A percentile compares a stretch with the other conserved stretches of the same genome.
phyloP scores from a whole-genome alignment of 2,329 filamentous ascomycete species.

The Neurospora crassa region DNA sequence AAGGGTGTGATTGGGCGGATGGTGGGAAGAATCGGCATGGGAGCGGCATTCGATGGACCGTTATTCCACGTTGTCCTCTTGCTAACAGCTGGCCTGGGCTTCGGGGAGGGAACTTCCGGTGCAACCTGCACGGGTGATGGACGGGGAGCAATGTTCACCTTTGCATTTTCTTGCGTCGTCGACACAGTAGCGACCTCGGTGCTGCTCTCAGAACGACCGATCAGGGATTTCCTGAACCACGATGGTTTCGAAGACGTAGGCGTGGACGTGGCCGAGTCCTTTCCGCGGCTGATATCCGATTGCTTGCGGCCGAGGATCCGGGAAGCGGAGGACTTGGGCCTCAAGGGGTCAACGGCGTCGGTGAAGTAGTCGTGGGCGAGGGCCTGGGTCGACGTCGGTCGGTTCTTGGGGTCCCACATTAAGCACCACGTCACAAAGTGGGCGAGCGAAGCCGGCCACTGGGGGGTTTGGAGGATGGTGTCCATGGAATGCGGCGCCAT shows the following conservation, averaged over 20 bases:
- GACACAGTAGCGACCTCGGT: constrained; percentile 43
- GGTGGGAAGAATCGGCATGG: constrained; percentile 92
- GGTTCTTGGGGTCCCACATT: constrained; percentile 93
- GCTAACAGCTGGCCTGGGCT: constrained; percentile 43
- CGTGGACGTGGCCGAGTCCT: constrained; percentile 48
- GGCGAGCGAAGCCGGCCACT: constrained; percentile 82
- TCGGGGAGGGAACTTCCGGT: constrained; percentile 24
- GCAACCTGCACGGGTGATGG: constrained; percentile 35
- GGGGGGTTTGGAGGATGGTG: constrained; percentile 78
- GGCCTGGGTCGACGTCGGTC: constrained; percentile 90
- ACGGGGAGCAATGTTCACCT: constrained; percentile 20
- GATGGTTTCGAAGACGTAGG: constrained; percentile 74
- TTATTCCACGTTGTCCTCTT: constrained; percentile 95
- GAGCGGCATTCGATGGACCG: constrained; percentile 67
- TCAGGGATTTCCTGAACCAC: constrained; percentile 94
- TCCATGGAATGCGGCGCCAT: constrained; percentile 98
- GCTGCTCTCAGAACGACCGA: constrained; percentile 63
- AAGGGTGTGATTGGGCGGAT: constrained; percentile 93
- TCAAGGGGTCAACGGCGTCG: constrained; percentile 83
- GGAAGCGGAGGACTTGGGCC: constrained; percentile 84
- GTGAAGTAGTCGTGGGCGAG: constrained; percentile 89
- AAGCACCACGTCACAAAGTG: constrained; percentile 97
- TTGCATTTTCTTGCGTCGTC: constrained; percentile 33
- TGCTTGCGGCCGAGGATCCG: constrained; percentile 81
- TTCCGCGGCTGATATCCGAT: constrained; percentile 66